Conservation (phyloP, 345 rosid species). For the Heritiera littoralis region DNA sequence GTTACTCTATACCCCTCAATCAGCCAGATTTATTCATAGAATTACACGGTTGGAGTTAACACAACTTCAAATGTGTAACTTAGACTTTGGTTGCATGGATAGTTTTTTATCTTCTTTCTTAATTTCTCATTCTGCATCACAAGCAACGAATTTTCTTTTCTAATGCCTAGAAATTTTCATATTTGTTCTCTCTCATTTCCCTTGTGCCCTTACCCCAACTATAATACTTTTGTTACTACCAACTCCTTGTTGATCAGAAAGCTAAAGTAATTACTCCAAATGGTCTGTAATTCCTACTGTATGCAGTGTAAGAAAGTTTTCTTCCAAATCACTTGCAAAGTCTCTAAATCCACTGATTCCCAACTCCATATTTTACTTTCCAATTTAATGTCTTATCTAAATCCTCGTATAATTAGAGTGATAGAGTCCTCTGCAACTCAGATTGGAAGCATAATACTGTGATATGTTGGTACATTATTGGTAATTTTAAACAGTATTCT, state of each 20-base stretch:
- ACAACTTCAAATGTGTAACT: too few species aligned
- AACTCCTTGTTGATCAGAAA: not conserved
- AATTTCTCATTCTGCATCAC: not conserved
- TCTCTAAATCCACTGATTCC: not conserved
- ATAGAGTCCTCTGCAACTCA: not conserved
- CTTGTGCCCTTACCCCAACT: not conserved
- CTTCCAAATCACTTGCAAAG: not conserved
- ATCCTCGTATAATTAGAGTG: too few species aligned
- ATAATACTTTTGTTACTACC: not conserved
- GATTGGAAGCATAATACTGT: not conserved
- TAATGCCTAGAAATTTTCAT: not conserved
- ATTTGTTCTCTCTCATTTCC: not conserved
- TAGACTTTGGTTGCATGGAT: not conserved
- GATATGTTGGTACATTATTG: not conserved
- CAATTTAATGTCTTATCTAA: not conserved
- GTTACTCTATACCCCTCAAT: not conserved
- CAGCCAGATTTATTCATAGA: not conserved
- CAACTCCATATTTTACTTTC: not conserved
- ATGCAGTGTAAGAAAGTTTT: not conserved
- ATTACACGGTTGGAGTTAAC: not conserved
- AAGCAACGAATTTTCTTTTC: not conserved
- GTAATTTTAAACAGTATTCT: not conserved
- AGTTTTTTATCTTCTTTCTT: not conserved
- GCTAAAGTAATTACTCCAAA: not conserved
- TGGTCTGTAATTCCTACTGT: not conserved